Conservation (phyloP, 257 asterid species). For the Przewalskia tangutica region DNA sequence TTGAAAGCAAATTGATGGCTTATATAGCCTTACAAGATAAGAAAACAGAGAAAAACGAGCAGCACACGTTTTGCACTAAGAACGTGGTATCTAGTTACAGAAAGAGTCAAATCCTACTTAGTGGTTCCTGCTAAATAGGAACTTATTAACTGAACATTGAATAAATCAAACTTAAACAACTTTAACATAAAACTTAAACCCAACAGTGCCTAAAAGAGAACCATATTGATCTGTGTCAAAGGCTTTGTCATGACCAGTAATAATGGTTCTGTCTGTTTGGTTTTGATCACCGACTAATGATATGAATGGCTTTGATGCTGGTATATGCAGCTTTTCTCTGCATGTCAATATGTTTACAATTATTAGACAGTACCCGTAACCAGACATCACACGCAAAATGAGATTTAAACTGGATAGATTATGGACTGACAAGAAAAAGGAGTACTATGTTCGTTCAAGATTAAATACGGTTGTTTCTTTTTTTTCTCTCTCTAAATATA, state of each 20-base stretch:
- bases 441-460: neutral
- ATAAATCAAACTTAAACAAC: too few relatives aligned
- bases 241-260: constrained; percentile 79
- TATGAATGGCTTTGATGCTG: constrained; percentile 52
- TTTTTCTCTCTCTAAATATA: too few relatives aligned
- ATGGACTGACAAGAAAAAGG: neutral
- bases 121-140: too few relatives aligned
- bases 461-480: neutral
- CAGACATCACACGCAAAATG: neutral
- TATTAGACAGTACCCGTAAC: neutral
- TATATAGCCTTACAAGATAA: too few relatives aligned
- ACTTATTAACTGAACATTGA: too few relatives aligned
- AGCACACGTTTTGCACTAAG: too few relatives aligned
- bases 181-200: too few relatives aligned
- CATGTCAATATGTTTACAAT: neutral
- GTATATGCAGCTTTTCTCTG: constrained; percentile 72
- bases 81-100: too few relatives aligned
- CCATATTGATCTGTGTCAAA: constrained; percentile 37
- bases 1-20: too few relatives aligned
- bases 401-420: neutral
- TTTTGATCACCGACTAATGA: constrained; percentile 54
- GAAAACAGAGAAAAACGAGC: too few relatives aligned
- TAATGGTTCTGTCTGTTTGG: constrained; percentile 29
- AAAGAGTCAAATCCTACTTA: too few relatives aligned
- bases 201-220: constrained; percentile 45